phyloP scores from a whole-genome alignment of 2,329 filamentous ascomycete species.

The Emmonsiellopsis sp. region DNA sequence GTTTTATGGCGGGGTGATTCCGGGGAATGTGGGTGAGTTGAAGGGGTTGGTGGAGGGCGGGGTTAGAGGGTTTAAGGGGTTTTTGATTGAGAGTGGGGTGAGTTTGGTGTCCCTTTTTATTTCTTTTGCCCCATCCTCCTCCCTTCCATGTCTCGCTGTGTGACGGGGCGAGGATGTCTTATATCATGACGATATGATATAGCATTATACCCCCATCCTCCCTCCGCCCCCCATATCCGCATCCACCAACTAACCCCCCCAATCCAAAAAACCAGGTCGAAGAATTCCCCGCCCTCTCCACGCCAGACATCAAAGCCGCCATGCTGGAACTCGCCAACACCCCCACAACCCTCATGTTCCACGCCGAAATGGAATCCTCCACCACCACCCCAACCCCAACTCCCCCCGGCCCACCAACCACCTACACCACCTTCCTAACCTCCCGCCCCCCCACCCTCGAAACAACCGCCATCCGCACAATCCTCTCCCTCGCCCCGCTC shows the following conservation, averaged over 20 bases:
- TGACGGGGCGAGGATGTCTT: no score
- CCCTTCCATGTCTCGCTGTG: background rate
- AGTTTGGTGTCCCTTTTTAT: slow-evolving; percentile 27
- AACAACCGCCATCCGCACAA: slow-evolving; percentile 79
- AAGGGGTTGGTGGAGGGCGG: slow-evolving; percentile 73
- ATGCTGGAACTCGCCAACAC: slow-evolving; percentile 72
- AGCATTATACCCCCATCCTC: no score
- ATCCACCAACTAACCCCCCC: background rate
- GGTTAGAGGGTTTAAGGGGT: slow-evolving; percentile 93
- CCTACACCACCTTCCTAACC: slow-evolving; percentile 83
- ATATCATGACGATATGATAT: no score
- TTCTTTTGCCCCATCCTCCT: background rate
- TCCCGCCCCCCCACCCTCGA: slow-evolving; percentile 86
- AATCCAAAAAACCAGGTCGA: slow-evolving; percentile 58
- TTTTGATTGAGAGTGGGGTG: slow-evolving; percentile 93
- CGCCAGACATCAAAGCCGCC: slow-evolving; percentile 65
- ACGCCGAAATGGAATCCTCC: slow-evolving; percentile 83
- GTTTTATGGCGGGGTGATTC: slow-evolving; percentile 91
- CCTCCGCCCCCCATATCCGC: no score
- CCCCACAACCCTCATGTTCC: slow-evolving; percentile 94
- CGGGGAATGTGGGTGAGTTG: slow-evolving; percentile 74
- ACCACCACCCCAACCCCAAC: slow-evolving; percentile 61
- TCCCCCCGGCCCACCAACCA: slow-evolving; percentile 61
- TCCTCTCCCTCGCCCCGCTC: slow-evolving; percentile 68
- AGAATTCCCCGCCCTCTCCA: slow-evolving; percentile 87